Percentiles rank a stretch among this genome's conserved stretches.
Evolutionary conservation across 2,329 filamentous ascomycete species (phyloP).

Genomic region (Aureobasidium sp.): DNA sequence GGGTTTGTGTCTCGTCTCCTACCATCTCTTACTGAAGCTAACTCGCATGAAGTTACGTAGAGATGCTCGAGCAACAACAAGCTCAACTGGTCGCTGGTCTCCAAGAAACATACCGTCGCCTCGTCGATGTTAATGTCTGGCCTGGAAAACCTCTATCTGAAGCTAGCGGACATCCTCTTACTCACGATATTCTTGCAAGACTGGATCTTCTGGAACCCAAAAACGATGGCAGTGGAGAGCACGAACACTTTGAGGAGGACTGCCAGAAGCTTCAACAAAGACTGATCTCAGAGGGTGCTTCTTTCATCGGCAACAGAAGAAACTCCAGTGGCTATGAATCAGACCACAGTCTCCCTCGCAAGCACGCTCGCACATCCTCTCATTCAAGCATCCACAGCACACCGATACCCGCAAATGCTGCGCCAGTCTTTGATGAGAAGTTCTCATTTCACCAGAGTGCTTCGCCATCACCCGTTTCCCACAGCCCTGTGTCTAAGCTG

Average conservation of each 20-base stretch:
- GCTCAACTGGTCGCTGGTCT: slow-evolving; percentile 51
- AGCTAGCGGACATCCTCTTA: slow-evolving; percentile 48
- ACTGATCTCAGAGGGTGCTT: slow-evolving; percentile 44
- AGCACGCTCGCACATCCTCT: slow-evolving; percentile 25
- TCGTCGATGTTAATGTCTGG: slow-evolving; percentile 46
- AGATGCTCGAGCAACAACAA: slow-evolving; percentile 60
- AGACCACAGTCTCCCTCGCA: slow-evolving; percentile 40
- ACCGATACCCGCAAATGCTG: slow-evolving; percentile 21
- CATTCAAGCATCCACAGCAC: slow-evolving; percentile 26
- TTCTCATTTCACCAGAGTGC: slow-evolving; percentile 20
- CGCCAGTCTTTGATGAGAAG: slow-evolving; percentile 20
- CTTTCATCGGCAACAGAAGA: slow-evolving; percentile 39
- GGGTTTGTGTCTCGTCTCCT: slow-evolving; percentile 34
- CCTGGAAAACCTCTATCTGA: slow-evolving; percentile 44
- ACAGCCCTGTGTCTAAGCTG: slow-evolving; percentile 18
- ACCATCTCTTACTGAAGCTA: slow-evolving; percentile 2
- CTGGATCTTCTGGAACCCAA: slow-evolving; percentile 48
- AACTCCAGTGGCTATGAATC: slow-evolving; percentile 50
- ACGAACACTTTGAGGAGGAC: slow-evolving; percentile 51
- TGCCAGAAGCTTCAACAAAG: slow-evolving; percentile 46
- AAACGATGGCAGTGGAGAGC: slow-evolving; percentile 35
- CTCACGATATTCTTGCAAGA: slow-evolving; percentile 54
- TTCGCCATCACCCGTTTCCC: slow-evolving; percentile 19
- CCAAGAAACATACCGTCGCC: slow-evolving; percentile 50
- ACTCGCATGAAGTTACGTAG: slow-evolving; percentile 43